Base-by-base conservation (phyloP, 2,329 filamentous ascomycete species). In the Aspergillus felis region DNA sequence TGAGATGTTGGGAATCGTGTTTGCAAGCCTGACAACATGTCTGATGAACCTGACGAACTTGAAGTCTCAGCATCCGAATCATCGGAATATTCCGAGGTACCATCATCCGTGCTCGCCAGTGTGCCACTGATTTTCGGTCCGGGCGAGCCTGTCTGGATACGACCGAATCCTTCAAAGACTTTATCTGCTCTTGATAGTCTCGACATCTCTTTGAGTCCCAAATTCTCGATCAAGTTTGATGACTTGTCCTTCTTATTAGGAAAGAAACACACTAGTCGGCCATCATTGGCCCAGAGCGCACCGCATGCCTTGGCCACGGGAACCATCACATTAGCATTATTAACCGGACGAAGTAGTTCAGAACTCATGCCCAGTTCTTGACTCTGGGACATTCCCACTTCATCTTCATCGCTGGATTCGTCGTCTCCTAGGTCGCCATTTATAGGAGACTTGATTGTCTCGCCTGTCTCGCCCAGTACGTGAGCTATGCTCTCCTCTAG, bases 321-420 rank as follows among this genome's bases (percentile, higher is more conserved):
- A 3, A 88, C 83, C 66, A 86, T 87, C 52, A 84, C 80, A 69
- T 86, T 86, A 75, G 85, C 71, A 81, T 83, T 83, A 81, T 83
- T 83, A 27, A 81, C 76, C 9, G 78, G 77, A 50, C 79, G 78
- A 60, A 84, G 77, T 22, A 81, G 71, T 56, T 82, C 81, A 57
- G 81, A 79, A 59, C 80, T 79, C 69, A 77, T 73, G 27, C 77
- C 77, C 53, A 81, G 63, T 44, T 77, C 75, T 55, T 79, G 74
- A 24, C 71, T 75, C 54, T 76, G 74, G 56, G 71, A 71, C 67
- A 76, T 61, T 17, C 75, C 73, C 55, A 79, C 70, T 57, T 92
- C 90, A 62, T 92, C 90, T 59, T 91, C 88, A 61, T 91, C 88
- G 66, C 90, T 95, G 3, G 91, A 97, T 63, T 90, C 93, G 62